A percentile compares a stretch with the other conserved stretches of the same genome.
Conservation (phyloP, 2,329 filamentous ascomycete species). For the Amauroascus niger region DNA sequence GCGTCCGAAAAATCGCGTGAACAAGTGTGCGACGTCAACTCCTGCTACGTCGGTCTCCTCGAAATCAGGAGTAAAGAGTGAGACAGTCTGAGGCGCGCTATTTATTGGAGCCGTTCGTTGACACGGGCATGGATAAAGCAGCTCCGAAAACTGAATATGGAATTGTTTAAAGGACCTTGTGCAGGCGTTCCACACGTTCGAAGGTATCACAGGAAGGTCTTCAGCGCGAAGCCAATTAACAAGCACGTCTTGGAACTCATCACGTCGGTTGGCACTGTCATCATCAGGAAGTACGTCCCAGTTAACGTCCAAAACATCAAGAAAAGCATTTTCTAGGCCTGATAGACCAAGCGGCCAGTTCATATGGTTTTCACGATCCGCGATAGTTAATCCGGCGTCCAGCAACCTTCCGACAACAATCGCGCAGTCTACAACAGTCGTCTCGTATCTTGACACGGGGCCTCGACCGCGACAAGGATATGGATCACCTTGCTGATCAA, state of each 20-base stretch:
- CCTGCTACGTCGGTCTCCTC: conserved; percentile 15
- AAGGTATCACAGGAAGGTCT: neutral
- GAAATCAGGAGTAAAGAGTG: conserved; percentile 16
- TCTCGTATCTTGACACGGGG: conserved; percentile 22
- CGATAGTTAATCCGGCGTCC: conserved; percentile 28
- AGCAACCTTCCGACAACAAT: conserved; percentile 31
- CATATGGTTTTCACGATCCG: conserved; percentile 21
- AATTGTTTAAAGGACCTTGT: conserved; percentile 11
- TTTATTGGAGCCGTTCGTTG: neutral
- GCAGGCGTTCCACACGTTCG: conserved; percentile 9
- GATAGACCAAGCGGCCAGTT: neutral
- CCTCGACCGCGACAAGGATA: conserved; percentile 27
- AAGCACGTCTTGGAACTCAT: conserved; percentile 2
- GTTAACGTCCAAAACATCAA: conserved; percentile 4
- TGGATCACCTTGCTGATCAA: conserved; percentile 19
- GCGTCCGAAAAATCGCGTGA: conserved; percentile 19
- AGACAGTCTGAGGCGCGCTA: neutral
- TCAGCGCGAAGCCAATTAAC: neutral
- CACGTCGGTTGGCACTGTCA: neutral
- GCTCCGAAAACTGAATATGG: conserved; percentile 5
- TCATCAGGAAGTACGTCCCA: conserved; percentile 9
- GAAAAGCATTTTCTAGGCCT: conserved; percentile 3
- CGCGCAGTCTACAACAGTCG: conserved; percentile 25
- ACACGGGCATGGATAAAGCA: conserved; percentile 1
- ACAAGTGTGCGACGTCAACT: conserved; percentile 18